Percentiles rank a stretch among this genome's conserved stretches.
phyloP scores from a whole-genome alignment of 495 filamentous ascomycete species.

The Cudoniella acicularis region DNA sequence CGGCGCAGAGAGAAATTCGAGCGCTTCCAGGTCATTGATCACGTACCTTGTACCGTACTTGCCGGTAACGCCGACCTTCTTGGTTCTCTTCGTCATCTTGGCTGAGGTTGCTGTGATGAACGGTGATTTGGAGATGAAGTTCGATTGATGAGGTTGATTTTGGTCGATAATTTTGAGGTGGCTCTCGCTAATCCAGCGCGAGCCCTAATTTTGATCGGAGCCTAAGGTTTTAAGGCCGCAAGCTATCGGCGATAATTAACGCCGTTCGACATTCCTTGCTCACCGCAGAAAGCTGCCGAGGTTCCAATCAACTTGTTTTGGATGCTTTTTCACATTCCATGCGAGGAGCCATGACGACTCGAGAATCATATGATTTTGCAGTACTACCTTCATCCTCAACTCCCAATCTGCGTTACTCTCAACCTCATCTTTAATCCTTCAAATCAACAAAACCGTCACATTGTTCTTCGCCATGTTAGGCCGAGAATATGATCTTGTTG shows the following conservation, averaged over 20 bases:
- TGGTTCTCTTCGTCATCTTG: slow-evolving; percentile 96
- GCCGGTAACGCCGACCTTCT: slow-evolving; percentile 88
- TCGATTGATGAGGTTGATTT: slow-evolving; percentile 14
- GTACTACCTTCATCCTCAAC: too few species aligned
- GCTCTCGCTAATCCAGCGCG: slow-evolving; percentile 5
- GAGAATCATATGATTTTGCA: too few species aligned
- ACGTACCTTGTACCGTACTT: slow-evolving; percentile 59
- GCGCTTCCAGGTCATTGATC: neutral
- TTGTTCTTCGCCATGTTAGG: slow-evolving; percentile 13
- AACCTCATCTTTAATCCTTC: neutral
- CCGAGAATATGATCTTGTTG: slow-evolving; percentile 75
- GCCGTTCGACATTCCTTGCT: too few species aligned
- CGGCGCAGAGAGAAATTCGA: neutral
- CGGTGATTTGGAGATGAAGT: slow-evolving; percentile 22
- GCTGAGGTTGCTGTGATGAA: slow-evolving; percentile 31
- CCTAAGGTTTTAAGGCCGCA: slow-evolving; percentile 4
- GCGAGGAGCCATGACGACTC: too few species aligned
- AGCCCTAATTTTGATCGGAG: neutral
- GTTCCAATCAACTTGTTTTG: neutral
- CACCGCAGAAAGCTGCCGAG: too few species aligned
- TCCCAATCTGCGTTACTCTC: too few species aligned
- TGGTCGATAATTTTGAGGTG: slow-evolving; percentile 13
- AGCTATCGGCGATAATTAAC: too few species aligned
- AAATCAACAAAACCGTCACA: neutral
- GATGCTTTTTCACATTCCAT: too few species aligned